Conservation (phyloP, 2,329 filamentous ascomycete genomes). For the Helicocarpus griseus region DNA sequence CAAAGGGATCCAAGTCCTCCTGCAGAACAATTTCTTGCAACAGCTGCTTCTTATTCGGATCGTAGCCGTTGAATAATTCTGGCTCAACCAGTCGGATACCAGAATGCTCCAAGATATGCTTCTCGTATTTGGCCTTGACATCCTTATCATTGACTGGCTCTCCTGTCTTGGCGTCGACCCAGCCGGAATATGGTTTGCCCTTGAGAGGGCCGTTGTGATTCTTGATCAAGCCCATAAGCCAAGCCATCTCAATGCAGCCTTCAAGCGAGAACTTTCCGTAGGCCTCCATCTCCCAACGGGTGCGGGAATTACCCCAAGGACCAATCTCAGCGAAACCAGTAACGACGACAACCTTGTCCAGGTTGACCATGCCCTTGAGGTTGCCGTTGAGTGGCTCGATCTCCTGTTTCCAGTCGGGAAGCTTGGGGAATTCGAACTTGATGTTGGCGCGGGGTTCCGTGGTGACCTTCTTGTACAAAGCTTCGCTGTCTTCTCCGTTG, state of each 20-base stretch:
- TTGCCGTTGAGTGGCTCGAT: slow-evolving; percentile 78
- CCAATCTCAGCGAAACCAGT: slow-evolving; percentile 94
- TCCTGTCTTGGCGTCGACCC: slow-evolving; percentile 85
- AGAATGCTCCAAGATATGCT: slow-evolving; percentile 88
- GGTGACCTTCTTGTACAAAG: slow-evolving; percentile 86
- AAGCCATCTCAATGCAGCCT: slow-evolving; percentile 97
- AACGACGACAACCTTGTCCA: slow-evolving; percentile 95
- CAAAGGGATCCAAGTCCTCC: slow-evolving; percentile 93
- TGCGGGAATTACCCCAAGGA: slow-evolving; percentile 97
- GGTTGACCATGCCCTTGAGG: slow-evolving; percentile 95
- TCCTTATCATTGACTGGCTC: slow-evolving; percentile 98
- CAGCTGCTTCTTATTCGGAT: slow-evolving; percentile 96
- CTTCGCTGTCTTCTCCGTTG: slow-evolving; percentile 86
- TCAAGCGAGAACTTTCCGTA: slow-evolving; percentile 94
- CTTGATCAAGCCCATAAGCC: slow-evolving; percentile 99
- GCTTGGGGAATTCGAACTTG: slow-evolving; percentile 87
- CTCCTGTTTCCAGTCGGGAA: slow-evolving; percentile 87
- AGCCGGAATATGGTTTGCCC: slow-evolving; percentile 91
- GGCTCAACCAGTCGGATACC: slow-evolving; percentile 97
- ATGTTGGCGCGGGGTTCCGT: slow-evolving; percentile 94
- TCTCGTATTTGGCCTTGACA: slow-evolving; percentile 95
- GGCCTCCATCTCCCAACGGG: slow-evolving; percentile 98
- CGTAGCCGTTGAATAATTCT: slow-evolving; percentile 91
- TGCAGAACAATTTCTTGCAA: slow-evolving; percentile 96
- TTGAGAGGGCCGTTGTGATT: slow-evolving; percentile 96